phyloP scores from a whole-genome alignment of 179 eudicot genomes.

The Actinidia arguta region DNA sequence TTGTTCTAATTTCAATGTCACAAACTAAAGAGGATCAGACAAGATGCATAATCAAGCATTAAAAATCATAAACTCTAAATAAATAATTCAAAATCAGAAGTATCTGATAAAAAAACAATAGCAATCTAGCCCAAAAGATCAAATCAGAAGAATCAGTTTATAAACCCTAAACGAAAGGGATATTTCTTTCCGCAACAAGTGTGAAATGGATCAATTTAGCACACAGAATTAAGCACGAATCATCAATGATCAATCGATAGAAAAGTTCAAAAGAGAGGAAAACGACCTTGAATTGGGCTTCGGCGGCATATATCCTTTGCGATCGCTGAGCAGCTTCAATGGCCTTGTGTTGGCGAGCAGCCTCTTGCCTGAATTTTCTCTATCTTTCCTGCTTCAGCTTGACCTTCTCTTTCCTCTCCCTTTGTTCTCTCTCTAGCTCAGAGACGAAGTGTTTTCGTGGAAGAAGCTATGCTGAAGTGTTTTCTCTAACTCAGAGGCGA shows the following conservation, averaged over 20 bases:
- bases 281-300: slow-evolving; percentile 72
- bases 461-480: too few species aligned
- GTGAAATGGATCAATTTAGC: neutral
- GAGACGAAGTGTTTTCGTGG: too few species aligned
- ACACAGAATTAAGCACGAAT: neutral
- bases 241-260: neutral
- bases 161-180: neutral
- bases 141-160: neutral
- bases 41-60: neutral
- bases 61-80: neutral
- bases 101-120: too few species aligned
- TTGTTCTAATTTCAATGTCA: too few species aligned
- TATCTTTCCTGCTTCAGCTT: slow-evolving; percentile 62
- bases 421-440: slow-evolving; percentile 85
- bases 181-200: neutral
- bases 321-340: slow-evolving; percentile 70
- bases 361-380: slow-evolving; percentile 69
- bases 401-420: slow-evolving; percentile 74
- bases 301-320: slow-evolving; percentile 77
- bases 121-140: neutral
- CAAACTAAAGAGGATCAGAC: too few species aligned
- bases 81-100: neutral
- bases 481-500: too few species aligned
- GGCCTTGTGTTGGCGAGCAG: slow-evolving; percentile 69
- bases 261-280: neutral